These are phyloP conservation scores for Dentipellis fragilis DNA, from an alignment of 768 basidiomycete species.

Conservation along the genomic window DNA sequence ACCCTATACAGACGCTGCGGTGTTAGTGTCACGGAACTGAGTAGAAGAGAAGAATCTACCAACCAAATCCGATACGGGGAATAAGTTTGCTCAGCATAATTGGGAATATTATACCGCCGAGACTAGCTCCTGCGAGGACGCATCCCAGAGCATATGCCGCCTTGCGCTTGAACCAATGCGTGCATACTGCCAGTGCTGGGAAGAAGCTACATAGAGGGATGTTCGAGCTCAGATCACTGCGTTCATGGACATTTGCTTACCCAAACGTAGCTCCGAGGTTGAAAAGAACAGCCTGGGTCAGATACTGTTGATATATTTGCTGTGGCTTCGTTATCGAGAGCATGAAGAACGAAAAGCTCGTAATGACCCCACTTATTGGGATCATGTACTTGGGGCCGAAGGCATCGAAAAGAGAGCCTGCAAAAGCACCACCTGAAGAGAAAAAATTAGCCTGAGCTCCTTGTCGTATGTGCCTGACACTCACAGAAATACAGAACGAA, in stretches of 20 bases:
- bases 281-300: constrained; percentile 22
- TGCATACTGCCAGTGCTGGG: constrained; percentile 21
- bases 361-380: constrained; percentile 15
- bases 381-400: constrained; percentile 13
- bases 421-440: neutral
- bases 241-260: constrained; percentile 4
- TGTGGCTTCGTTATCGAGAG: constrained; percentile 17
- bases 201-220: constrained; percentile 17
- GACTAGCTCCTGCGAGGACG: constrained; percentile 26
- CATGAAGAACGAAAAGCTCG: constrained; percentile 19
- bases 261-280: constrained; percentile 20
- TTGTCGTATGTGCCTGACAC: neutral
- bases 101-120: constrained; percentile 44
- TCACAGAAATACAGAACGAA: constrained; percentile 1
- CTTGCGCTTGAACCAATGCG: constrained; percentile 27
- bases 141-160: constrained; percentile 28
- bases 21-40: no score
- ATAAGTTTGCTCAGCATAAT: constrained; percentile 39
- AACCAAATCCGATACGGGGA: constrained; percentile 15
- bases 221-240: neutral
- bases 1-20: neutral
- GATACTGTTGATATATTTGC: constrained; percentile 21
- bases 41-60: neutral
- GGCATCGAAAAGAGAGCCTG: neutral
- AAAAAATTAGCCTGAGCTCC: no score